Conservation (phyloP, 2,329 filamentous ascomycete species). For the Chaetomium sp. region DNA sequence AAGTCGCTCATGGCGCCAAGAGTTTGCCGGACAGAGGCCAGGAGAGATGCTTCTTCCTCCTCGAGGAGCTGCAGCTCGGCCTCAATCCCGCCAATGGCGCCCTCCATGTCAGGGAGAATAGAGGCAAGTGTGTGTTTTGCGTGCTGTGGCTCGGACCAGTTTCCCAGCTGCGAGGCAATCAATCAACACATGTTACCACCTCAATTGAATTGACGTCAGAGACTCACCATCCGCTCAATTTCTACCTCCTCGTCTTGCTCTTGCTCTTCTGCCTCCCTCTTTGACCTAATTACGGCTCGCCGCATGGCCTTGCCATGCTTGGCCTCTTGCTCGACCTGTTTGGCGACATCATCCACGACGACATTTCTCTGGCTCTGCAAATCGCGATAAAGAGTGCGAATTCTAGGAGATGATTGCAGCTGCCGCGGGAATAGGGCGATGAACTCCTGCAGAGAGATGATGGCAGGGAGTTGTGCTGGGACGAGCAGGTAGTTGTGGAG, state of each 20-base stretch:
- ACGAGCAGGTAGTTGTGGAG: conserved; percentile 77
- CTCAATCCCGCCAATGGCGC: conserved; percentile 66
- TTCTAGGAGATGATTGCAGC: conserved; percentile 65
- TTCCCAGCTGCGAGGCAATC: conserved; percentile 49
- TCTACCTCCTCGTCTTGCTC: conserved; percentile 65
- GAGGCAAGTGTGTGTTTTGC: conserved; percentile 63
- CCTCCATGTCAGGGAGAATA: conserved; percentile 69
- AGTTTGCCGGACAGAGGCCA: conserved; percentile 63
- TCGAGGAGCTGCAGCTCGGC: conserved; percentile 67
- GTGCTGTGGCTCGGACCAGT: conserved; percentile 55
- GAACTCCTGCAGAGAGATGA: conserved; percentile 75
- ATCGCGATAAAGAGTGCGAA: conserved; percentile 75
- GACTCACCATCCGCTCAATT: conserved; percentile 58
- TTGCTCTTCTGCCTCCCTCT: conserved; percentile 55
- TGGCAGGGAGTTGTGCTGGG: conserved; percentile 71
- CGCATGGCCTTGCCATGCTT: conserved; percentile 61
- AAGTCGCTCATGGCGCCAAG: conserved; percentile 79
- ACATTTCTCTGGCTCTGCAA: conserved; percentile 73
- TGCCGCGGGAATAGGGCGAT: conserved; percentile 72
- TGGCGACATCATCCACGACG: conserved; percentile 67
- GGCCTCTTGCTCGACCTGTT: conserved; percentile 66
- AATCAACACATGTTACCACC: not conserved
- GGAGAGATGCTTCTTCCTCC: conserved; percentile 61
- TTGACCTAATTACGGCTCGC: conserved; percentile 57
- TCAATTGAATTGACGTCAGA: not conserved